These are phyloP conservation scores for Kwoniella mangroviensis DNA, from an alignment of 768 basidiomycete species.

Conservation along the genomic window DNA sequence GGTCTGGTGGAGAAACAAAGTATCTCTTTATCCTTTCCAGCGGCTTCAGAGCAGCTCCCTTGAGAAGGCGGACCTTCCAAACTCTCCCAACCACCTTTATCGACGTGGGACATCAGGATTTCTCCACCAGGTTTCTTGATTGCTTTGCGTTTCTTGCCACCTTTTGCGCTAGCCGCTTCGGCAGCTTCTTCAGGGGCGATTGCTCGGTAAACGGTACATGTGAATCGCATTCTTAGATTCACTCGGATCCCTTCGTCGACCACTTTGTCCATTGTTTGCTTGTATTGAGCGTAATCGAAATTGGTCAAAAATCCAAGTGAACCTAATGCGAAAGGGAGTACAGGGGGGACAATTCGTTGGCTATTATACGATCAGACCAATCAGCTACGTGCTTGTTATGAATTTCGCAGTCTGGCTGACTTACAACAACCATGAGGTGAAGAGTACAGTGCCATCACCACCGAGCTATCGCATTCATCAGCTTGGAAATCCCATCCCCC, in stretches of 20 bases:
- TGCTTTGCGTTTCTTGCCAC: slow-evolving; percentile 64
- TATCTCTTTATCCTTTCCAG: slow-evolving; percentile 86
- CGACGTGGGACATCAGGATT: slow-evolving; percentile 93
- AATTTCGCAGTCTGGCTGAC: slow-evolving; percentile 13
- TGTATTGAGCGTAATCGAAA: slow-evolving; percentile 90
- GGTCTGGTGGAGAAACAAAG: slow-evolving; percentile 96
- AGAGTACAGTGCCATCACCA: slow-evolving; percentile 96
- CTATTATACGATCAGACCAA: not conserved
- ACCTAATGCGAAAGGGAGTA: slow-evolving; percentile 94
- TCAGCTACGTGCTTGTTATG: slow-evolving; percentile 5
- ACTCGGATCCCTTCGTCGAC: slow-evolving; percentile 94
- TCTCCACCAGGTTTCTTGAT: slow-evolving; percentile 93
- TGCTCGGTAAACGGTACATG: slow-evolving; percentile 95
- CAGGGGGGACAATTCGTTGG: slow-evolving; percentile 97
- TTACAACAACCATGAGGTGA: slow-evolving; percentile 94
- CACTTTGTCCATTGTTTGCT: slow-evolving; percentile 82
- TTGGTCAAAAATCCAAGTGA: slow-evolving; percentile 98
- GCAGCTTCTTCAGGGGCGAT: slow-evolving; percentile 71
- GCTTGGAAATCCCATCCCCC: not conserved
- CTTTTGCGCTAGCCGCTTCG: slow-evolving; percentile 59
- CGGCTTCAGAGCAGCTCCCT: slow-evolving; percentile 24
- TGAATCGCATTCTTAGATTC: slow-evolving; percentile 98
- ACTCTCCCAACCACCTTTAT: slow-evolving; percentile 92
- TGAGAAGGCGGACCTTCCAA: slow-evolving; percentile 68
- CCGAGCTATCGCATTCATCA: slow-evolving; percentile 69